Percentiles rank a stretch among this genome's conserved stretches.
Evolutionary conservation across 73 alveolate genomes (phyloP).

Genomic region (Tetrahymena elliotti): DNA sequence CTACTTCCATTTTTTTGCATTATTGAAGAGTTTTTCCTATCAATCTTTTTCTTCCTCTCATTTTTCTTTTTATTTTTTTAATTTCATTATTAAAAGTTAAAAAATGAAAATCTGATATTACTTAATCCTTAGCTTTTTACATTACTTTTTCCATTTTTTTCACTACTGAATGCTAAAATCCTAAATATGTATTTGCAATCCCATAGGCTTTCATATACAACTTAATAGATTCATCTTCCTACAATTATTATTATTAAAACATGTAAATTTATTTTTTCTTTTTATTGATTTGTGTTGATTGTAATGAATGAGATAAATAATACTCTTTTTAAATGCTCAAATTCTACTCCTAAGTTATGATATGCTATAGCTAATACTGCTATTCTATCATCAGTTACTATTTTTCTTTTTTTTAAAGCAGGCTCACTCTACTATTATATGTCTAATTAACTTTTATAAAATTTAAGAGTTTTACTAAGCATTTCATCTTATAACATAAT

Average conservation of each 20-base stretch:
- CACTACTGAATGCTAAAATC: not conserved
- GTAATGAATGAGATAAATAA: not conserved
- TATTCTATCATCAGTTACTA: conserved; percentile 43
- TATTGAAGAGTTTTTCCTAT: not conserved
- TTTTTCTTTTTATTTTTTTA: not conserved
- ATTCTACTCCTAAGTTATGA: conserved; percentile 77
- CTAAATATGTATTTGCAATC: not conserved
- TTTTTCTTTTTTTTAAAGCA: not conserved
- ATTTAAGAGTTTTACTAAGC: conserved; percentile 40
- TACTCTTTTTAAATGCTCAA: conserved; percentile 46
- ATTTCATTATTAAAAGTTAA: not conserved
- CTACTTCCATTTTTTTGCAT: not conserved
- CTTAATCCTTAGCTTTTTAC: not conserved
- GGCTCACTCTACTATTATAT: conserved; percentile 5
- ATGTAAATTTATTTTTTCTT: not conserved
- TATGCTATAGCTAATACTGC: conserved; percentile 72
- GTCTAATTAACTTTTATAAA: not conserved
- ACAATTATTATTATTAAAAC: not conserved
- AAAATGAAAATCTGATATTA: not conserved
- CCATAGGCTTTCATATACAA: not conserved
- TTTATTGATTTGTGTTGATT: not conserved
- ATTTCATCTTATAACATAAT: conserved; percentile 41
- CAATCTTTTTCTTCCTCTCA: not conserved
- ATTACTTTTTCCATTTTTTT: not conserved
- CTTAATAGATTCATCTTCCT: not conserved